These are phyloP conservation scores for Aspergillus thermomutatus DNA, from an alignment of 2,329 filamentous ascomycete species.

Conservation along the genomic window DNA sequence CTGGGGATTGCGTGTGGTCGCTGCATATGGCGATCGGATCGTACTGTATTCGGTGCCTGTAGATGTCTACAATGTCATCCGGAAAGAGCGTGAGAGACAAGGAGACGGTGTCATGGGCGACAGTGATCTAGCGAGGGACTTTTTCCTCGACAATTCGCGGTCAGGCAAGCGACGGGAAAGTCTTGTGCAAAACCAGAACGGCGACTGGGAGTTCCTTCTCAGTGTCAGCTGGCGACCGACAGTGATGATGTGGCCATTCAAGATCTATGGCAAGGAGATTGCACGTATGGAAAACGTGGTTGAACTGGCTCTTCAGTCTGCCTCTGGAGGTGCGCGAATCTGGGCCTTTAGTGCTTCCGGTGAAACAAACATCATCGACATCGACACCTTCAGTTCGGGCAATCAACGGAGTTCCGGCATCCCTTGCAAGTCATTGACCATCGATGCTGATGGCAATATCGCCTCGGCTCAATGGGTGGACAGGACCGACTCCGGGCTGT, in stretches of 20 bases:
- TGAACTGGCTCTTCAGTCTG: constrained; percentile 49
- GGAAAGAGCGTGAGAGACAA: constrained; percentile 32
- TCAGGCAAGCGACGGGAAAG: constrained; percentile 27
- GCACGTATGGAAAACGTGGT: constrained; percentile 46
- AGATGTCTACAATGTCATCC: constrained; percentile 49
- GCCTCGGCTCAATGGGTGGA: constrained; percentile 16
- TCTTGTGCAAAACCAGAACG: constrained; percentile 32
- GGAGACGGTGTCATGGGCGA: constrained; percentile 32
- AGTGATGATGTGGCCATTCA: constrained; percentile 47
- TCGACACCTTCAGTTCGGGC: constrained; percentile 33
- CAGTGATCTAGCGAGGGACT: constrained; percentile 31
- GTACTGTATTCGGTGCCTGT: constrained; percentile 61
- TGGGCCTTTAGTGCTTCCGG: constrained; percentile 51
- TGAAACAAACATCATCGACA: constrained; percentile 46
- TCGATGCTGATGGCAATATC: constrained; percentile 27
- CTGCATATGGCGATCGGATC: constrained; percentile 51
- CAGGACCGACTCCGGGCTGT: constrained; percentile 7
- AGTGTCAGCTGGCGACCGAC: constrained; percentile 35
- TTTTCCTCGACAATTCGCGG: constrained; percentile 28
- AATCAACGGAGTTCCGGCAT: constrained; percentile 11
- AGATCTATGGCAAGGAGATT: constrained; percentile 49
- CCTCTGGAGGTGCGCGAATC: constrained; percentile 44
- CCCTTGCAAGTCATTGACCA: constrained; percentile 21
- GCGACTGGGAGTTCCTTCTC: constrained; percentile 41
- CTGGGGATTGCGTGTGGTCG: constrained; percentile 58